Base-by-base conservation (phyloP, 2,329 filamentous ascomycete genomes). In the Diplodia corticola region DNA sequence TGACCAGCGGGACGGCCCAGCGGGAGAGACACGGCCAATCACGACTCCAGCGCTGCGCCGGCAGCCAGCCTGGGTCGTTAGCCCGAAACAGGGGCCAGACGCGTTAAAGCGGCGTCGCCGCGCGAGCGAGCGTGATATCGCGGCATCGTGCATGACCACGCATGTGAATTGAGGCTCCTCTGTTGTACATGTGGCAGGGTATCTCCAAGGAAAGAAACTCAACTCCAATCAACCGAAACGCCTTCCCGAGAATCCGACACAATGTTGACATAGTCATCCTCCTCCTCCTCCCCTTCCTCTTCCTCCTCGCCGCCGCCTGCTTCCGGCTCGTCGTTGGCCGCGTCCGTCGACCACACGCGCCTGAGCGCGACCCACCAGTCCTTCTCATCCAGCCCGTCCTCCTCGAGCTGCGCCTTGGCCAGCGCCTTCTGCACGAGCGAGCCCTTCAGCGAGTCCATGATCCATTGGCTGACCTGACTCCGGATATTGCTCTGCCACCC, bases 1-100 rank as follows among this genome's bases (percentile, higher is more conserved):
- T 61, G 24, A 33, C 26, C 26, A 57, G 28, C 57, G 57, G 57
- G 26, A 33, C 57, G 57, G 57, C 55, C 55, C 55, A 46, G 55
- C 55, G 37, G 37, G 13, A 24, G 3, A 44, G 37, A 28, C 37
- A 9, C 1, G 28, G 24, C 55, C 55, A 60, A 60, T 48, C 12
- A 17, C 1, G 28, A 1, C 22, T 13, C 1, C 4, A 12, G 17
- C 22, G 33, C n/a, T 44, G 37, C 37, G 37, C 17, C 6, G n/a
- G 17, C 17, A 5, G 15, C 37, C 37, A 44, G n/a, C 17, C 37
- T 44, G 5, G n/a, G 37, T 2, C 37, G 7, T n/a, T 44, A n/a
- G 37, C n/a, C 37, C 37, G 37, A 44, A 44, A 44, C 17, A 44
- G 37, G 7, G 37, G n/a, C 5, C 5, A 33, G 30, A 7, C 0